Conservation (phyloP, 2,329 filamentous ascomycete species). For the Neofusicoccum umdonicola region DNA sequence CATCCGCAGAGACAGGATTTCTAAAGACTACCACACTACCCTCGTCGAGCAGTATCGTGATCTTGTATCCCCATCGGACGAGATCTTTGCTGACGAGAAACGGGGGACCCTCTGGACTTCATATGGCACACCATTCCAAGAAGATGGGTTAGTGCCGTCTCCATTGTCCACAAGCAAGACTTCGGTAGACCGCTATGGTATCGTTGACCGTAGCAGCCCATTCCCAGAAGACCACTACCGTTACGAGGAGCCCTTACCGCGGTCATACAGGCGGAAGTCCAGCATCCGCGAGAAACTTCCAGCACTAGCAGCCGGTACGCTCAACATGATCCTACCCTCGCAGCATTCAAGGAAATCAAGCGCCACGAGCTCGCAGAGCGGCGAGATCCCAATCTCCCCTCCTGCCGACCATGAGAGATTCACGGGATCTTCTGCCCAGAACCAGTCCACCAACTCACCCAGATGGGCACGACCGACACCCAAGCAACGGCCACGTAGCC, state of each 20-base stretch:
- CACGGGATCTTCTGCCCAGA: no score
- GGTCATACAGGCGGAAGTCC: neutral
- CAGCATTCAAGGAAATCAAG: conserved; percentile 1
- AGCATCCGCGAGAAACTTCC: conserved; percentile 11
- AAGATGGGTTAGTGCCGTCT: neutral
- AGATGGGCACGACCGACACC: neutral
- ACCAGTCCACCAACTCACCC: neutral
- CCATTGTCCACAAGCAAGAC: neutral
- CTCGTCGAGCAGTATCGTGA: conserved; percentile 16
- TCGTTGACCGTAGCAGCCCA: neutral
- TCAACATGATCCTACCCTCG: conserved; percentile 14
- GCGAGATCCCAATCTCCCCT: conserved; percentile 13
- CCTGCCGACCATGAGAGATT: neutral
- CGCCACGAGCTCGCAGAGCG: neutral
- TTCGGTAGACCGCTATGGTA: neutral
- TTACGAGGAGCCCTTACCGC: neutral
- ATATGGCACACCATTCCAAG: neutral
- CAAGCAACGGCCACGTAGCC: neutral
- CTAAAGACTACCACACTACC: conserved; percentile 4
- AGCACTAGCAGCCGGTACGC: conserved; percentile 6
- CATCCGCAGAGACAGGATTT: neutral
- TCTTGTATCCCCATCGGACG: neutral
- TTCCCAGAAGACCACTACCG: neutral
- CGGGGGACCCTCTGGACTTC: neutral
- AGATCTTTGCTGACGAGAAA: conserved; percentile 3